These are phyloP conservation scores for Isochrysis galbana DNA, from an alignment of 78 protist genomes.

Conservation along the genomic window DNA sequence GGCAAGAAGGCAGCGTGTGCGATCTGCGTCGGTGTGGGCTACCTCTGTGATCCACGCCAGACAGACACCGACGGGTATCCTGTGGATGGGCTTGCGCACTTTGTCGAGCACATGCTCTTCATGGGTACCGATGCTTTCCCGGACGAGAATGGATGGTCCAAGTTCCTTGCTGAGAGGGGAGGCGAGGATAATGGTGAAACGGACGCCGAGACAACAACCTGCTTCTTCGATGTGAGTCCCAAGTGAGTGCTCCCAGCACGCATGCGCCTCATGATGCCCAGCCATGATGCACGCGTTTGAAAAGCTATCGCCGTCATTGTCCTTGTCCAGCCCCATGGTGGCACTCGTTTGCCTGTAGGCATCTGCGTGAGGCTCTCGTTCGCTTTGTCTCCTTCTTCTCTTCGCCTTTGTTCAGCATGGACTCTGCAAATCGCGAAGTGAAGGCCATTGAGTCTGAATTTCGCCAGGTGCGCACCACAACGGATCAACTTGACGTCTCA, in stretches of 20 bases:
- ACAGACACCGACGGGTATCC: too few relatives aligned
- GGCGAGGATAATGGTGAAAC: conserved; percentile 70
- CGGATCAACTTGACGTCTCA: too few relatives aligned
- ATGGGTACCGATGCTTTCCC: conserved; percentile 60
- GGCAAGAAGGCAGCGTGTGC: conserved; percentile 39
- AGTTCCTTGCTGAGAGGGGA: conserved; percentile 22
- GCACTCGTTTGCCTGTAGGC: too few relatives aligned
- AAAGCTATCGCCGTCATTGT: too few relatives aligned
- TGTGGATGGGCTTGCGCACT: conserved; percentile 77
- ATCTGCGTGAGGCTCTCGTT: conserved; percentile 38
- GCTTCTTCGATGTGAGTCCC: conserved; percentile 38
- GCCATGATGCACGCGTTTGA: too few relatives aligned
- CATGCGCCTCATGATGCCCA: too few relatives aligned
- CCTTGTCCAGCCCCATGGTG: too few relatives aligned
- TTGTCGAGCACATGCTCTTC: conserved; percentile 69
- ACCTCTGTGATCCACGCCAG: conserved; percentile 54
- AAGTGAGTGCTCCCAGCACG: not conserved
- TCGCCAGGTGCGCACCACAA: not conserved
- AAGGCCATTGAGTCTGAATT: conserved; percentile 37
- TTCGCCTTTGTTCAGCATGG: not conserved
- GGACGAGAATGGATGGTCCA: conserved; percentile 50
- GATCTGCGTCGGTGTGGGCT: conserved; percentile 50
- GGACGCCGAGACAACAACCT: conserved; percentile 31
- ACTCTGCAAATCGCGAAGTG: not conserved
- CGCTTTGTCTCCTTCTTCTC: conserved; percentile 26